Conservation (phyloP, 306 rosid species). For the Acacia acuminata region DNA sequence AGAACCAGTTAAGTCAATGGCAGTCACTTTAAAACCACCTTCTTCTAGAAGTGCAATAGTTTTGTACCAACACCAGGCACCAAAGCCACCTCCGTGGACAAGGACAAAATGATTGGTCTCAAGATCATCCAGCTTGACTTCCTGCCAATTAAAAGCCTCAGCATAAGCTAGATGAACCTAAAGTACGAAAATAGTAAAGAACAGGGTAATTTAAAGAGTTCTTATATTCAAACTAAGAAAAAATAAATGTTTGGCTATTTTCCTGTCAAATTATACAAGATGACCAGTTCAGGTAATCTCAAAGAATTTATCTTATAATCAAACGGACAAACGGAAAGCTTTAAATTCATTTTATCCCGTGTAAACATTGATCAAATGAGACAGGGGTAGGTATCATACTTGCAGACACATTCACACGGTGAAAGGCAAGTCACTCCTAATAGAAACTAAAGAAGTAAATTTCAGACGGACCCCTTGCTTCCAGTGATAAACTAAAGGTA, state of each 20-base stretch:
- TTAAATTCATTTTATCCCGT: not conserved
- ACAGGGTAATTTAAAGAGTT: slow-evolving; percentile 15
- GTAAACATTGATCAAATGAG: not conserved
- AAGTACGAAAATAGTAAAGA: not conserved
- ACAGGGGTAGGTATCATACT: not conserved
- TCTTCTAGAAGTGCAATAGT: slow-evolving; percentile 95
- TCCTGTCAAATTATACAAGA: not conserved
- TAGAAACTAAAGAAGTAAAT: not conserved
- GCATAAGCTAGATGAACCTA: slow-evolving; percentile 29
- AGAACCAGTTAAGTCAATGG: slow-evolving; percentile 90
- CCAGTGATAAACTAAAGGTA: not conserved
- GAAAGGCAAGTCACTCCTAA: not conserved
- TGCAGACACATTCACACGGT: not conserved
- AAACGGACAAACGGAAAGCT: slow-evolving; percentile 9
- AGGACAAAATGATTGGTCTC: slow-evolving; percentile 90
- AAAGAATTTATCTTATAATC: not conserved
- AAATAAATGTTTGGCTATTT: not conserved
- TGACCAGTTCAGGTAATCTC: not conserved
- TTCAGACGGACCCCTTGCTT: not conserved
- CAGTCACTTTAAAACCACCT: slow-evolving; percentile 79
- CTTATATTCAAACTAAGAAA: slow-evolving; percentile 4
- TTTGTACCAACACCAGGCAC: slow-evolving; percentile 99
- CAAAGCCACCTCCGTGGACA: slow-evolving; percentile 98
- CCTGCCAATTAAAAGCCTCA: slow-evolving; percentile 49
- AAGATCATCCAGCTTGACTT: slow-evolving; percentile 72